Conservation (phyloP, 2,329 filamentous ascomycete species). For the Fonsecaea erecta region DNA sequence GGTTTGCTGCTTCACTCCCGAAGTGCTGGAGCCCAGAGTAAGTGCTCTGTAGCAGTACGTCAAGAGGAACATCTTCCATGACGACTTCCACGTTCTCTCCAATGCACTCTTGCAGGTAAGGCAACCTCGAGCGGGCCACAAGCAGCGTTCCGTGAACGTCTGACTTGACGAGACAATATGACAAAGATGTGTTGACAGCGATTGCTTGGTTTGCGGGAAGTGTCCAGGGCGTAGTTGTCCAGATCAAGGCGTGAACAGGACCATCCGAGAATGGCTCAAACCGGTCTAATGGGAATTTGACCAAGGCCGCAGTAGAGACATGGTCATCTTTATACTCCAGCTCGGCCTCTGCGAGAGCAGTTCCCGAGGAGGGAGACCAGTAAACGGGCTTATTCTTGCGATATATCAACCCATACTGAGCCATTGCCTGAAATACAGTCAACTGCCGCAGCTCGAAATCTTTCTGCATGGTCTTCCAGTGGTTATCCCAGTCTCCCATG, state of each 20-base stretch:
- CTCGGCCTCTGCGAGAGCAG: constrained; percentile 67
- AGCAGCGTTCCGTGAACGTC: constrained; percentile 65
- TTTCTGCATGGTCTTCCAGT: constrained; percentile 67
- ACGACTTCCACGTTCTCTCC: constrained; percentile 47
- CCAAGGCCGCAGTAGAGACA: constrained; percentile 64
- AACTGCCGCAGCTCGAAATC: constrained; percentile 66
- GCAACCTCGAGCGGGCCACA: constrained; percentile 72
- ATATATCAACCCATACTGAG: constrained; percentile 65
- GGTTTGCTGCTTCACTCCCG: constrained; percentile 62
- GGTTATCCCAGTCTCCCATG: constrained; percentile 67
- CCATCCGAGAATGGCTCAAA: constrained; percentile 49
- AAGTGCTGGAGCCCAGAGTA: constrained; percentile 72
- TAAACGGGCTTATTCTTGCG: constrained; percentile 67
- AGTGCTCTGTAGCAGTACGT: constrained; percentile 64
- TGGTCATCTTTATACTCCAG: constrained; percentile 68
- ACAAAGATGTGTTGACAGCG: constrained; percentile 74
- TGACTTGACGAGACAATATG: constrained; percentile 71
- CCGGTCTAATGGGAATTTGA: constrained; percentile 69
- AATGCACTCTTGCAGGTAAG: constrained; percentile 59
- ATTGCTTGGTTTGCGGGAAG: constrained; percentile 90
- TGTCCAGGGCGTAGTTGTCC: constrained; percentile 99
- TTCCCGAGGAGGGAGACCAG: constrained; percentile 69
- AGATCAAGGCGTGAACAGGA: constrained; percentile 79
- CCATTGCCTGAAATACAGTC: constrained; percentile 65
- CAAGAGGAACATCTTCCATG: constrained; percentile 62